A percentile compares a stretch with the other conserved stretches of the same genome.
These are phyloP conservation scores for Arthroderma uncinatum DNA, from an alignment of 2,329 filamentous ascomycete genomes.

Conservation along the genomic window DNA sequence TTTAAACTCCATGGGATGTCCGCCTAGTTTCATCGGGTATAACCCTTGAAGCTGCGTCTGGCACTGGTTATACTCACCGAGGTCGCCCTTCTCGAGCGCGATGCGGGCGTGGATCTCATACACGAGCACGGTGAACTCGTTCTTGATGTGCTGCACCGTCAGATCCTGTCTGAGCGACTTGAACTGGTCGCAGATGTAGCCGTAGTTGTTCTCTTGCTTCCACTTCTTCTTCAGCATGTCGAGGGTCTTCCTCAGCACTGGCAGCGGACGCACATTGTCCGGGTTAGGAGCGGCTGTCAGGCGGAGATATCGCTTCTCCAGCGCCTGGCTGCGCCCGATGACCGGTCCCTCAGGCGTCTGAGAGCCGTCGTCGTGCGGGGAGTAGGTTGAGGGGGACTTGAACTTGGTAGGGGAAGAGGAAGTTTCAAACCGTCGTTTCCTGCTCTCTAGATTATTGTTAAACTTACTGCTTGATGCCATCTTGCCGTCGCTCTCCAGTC, in stretches of 20 bases:
- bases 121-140: conserved; percentile 88
- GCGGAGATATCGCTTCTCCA: conserved; percentile 93
- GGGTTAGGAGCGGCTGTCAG: conserved; percentile 83
- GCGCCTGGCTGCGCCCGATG: conserved; percentile 66
- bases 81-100: conserved; percentile 92
- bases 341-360: conserved; percentile 52
- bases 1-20: conserved; percentile 90
- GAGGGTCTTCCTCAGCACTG: conserved; percentile 69
- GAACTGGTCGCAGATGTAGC: conserved; percentile 98
- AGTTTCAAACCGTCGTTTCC: conserved; percentile 72
- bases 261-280: conserved; percentile 74
- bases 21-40: conserved; percentile 76
- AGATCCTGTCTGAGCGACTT: conserved; percentile 96
- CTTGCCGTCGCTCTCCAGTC: conserved; percentile 31
- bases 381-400: conserved; percentile 15
- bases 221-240: conserved; percentile 89
- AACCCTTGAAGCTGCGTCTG: conserved; percentile 92
- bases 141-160: conserved; percentile 94
- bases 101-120: conserved; percentile 98
- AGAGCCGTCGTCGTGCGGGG: conserved; percentile 19
- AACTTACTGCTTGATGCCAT: conserved; percentile 76
- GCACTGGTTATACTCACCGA: conserved; percentile 99
- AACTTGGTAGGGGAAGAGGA: conserved; percentile 30
- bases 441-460: conserved; percentile 67
- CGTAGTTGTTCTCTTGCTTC: conserved; percentile 86